phyloP scores from a whole-genome alignment of 148 eudicot genomes.

The Rhododendron mucronatum region DNA sequence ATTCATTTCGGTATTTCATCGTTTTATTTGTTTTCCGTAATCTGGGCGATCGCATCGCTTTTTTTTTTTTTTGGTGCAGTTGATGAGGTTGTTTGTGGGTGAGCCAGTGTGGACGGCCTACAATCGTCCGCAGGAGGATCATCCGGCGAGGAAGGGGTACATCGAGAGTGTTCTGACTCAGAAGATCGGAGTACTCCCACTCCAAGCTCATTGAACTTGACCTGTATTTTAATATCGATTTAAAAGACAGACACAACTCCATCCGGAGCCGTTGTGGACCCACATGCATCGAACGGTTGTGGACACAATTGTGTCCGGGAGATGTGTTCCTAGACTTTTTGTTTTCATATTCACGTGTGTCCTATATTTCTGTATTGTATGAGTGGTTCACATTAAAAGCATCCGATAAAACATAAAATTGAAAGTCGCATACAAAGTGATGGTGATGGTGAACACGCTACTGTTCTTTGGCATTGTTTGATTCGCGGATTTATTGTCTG shows the following conservation, averaged over 20 bases:
- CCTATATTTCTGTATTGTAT: background rate
- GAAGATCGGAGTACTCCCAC: conserved; percentile 35
- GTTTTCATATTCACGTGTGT: background rate
- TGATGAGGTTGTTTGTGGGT: conserved; percentile 85
- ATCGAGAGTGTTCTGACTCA: conserved; percentile 31
- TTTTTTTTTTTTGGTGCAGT: conserved; percentile 31
- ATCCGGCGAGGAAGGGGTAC: conserved; percentile 72
- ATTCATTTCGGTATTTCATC: too few relatives aligned
- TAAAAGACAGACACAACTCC: background rate
- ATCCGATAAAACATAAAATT: background rate
- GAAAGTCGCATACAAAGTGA: background rate
- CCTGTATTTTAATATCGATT: background rate
- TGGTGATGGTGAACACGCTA: background rate
- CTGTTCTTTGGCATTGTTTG: background rate
- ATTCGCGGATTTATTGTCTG: background rate
- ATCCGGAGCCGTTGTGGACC: background rate
- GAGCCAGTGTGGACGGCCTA: conserved; percentile 82
- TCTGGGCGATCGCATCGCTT: too few relatives aligned
- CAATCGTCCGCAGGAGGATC: conserved; percentile 82
- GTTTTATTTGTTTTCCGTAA: too few relatives aligned
- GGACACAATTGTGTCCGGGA: background rate
- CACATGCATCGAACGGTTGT: too few relatives aligned
- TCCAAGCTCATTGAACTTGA: conserved; percentile 44
- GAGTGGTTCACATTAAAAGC: background rate
- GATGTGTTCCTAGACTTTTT: background rate